A percentile compares a stretch with the other conserved stretches of the same genome.
Evolutionary conservation across 2,329 filamentous ascomycete species (phyloP).

Genomic region (Chrysoporthe deuterocubensis): DNA sequence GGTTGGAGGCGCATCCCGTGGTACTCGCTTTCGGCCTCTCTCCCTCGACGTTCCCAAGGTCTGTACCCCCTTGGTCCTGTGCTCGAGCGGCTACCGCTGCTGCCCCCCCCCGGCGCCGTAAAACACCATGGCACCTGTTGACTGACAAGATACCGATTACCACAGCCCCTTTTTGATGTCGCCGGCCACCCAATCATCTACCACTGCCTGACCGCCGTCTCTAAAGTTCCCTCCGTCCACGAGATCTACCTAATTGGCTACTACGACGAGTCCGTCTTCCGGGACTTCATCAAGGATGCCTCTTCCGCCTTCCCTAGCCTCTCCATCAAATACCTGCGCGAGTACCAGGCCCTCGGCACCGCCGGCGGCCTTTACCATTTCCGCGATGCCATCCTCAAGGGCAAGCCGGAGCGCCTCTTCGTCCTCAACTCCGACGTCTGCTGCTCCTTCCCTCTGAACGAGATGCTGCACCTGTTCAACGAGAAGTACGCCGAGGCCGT

Average conservation of each 20-base stretch:
- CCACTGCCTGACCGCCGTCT: slow-evolving; percentile 91
- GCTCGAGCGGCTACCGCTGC: not conserved
- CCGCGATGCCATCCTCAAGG: slow-evolving; percentile 97
- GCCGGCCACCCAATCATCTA: slow-evolving; percentile 98
- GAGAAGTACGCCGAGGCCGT: slow-evolving; percentile 96
- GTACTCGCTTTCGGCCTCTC: slow-evolving; percentile 92
- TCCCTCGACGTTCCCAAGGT: slow-evolving; percentile 97
- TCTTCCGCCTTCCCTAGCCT: slow-evolving; percentile 83
- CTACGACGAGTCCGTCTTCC: slow-evolving; percentile 96
- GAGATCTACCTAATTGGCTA: slow-evolving; percentile 99
- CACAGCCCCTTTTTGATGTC: slow-evolving; percentile 93
- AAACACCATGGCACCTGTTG: not conserved
- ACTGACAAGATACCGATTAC: slow-evolving; percentile 4
- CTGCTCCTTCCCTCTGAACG: slow-evolving; percentile 94
- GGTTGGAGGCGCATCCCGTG: slow-evolving; percentile 94
- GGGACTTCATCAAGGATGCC: slow-evolving; percentile 96
- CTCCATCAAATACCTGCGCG: slow-evolving; percentile 91
- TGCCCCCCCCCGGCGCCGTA: slow-evolving; percentile 4
- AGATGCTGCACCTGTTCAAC: slow-evolving; percentile 94
- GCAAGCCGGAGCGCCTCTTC: slow-evolving; percentile 91
- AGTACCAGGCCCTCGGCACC: slow-evolving; percentile 95
- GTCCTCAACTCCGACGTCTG: slow-evolving; percentile 98
- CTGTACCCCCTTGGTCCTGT: slow-evolving; percentile 35
- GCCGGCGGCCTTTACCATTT: slow-evolving; percentile 98
- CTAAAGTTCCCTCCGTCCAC: slow-evolving; percentile 86